phyloP scores from a whole-genome alignment of 495 filamentous ascomycete genomes.

The Annulohypoxylon stygium region DNA sequence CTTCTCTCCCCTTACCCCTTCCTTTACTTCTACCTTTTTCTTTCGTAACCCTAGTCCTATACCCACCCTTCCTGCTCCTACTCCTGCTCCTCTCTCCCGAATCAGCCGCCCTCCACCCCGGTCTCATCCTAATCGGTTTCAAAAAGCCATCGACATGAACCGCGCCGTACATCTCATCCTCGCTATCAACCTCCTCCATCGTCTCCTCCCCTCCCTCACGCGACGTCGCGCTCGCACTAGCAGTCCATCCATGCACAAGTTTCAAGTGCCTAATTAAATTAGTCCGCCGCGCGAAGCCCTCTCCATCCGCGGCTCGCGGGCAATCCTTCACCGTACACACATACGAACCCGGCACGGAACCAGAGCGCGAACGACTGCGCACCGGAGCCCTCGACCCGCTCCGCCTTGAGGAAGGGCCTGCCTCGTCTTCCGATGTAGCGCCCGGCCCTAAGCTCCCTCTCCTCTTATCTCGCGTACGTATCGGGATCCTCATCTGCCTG shows the following conservation, averaged over 20 bases:
- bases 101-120: constrained; percentile 49
- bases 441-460: neutral
- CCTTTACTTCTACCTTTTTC: constrained; percentile 12
- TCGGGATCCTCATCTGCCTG: neutral
- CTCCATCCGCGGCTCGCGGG: constrained; percentile 44
- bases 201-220: constrained; percentile 6
- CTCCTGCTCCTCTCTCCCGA: constrained; percentile 28
- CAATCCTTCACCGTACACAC: constrained; percentile 54
- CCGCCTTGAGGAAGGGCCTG: neutral
- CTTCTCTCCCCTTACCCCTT: constrained; percentile 11
- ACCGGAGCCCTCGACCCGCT: constrained; percentile 1
- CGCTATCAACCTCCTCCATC: constrained; percentile 54
- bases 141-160: constrained; percentile 68
- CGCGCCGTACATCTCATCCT: constrained; percentile 66
- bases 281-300: constrained; percentile 48
- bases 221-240: neutral
- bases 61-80: constrained; percentile 32
- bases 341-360: constrained; percentile 17
- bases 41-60: neutral
- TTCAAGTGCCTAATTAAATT: constrained; percentile 55
- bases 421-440: constrained; percentile 16
- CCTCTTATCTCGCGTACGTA: neutral
- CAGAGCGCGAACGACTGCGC: constrained; percentile 26
- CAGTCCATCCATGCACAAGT: constrained; percentile 52
- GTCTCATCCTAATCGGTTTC: constrained; percentile 53